Conservation (phyloP, 108 stramenopile genomes). For the Conticribra weissflogii region DNA sequence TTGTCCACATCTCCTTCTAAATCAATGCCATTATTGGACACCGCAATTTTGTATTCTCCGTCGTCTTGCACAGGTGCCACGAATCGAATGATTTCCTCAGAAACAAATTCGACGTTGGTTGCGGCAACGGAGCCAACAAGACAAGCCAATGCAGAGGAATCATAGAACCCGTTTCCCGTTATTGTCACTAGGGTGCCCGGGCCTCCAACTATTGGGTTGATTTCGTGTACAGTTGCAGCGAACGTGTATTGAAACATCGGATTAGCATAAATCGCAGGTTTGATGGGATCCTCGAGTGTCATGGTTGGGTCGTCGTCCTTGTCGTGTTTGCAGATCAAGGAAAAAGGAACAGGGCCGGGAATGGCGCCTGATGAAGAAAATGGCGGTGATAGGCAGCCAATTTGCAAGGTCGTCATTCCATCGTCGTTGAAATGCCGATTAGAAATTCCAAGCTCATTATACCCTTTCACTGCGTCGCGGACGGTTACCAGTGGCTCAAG, state of each 20-base stretch:
- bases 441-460: background rate
- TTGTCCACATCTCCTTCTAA: conserved; percentile 6
- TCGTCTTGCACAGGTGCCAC: background rate
- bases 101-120: background rate
- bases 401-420: too few relatives aligned
- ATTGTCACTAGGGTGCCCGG: background rate
- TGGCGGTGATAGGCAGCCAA: background rate
- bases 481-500: background rate
- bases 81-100: background rate
- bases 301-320: too few relatives aligned
- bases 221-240: conserved; percentile 1
- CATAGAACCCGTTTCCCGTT: background rate
- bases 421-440: background rate
- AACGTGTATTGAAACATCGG: conserved; percentile 5
- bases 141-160: conserved; percentile 1
- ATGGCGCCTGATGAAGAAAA: background rate
- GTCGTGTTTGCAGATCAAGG: background rate
- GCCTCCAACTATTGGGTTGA: conserved; percentile 1
- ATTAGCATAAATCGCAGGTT: background rate
- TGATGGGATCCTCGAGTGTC: too few relatives aligned
- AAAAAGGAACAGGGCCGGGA: conserved; percentile 4
- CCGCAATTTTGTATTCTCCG: conserved; percentile 7
- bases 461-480: background rate
- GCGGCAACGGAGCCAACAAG: background rate
- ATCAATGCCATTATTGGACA: conserved; percentile 18